Percentiles rank a stretch among this genome's conserved stretches.
phyloP scores from a whole-genome alignment of 345 rosid species.

The Barbarea vulgaris region DNA sequence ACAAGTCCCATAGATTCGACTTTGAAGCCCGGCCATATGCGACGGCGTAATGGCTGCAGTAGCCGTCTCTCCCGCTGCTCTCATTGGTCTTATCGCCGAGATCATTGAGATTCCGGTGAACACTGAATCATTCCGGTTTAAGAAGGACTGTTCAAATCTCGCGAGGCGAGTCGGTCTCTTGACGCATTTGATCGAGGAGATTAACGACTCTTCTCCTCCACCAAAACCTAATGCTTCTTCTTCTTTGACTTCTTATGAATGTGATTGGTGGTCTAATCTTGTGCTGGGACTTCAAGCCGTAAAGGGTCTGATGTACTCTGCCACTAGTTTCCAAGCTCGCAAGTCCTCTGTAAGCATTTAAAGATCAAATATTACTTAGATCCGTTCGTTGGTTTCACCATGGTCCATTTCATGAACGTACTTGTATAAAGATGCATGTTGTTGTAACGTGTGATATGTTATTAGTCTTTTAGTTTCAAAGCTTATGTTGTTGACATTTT shows the following conservation, averaged over 20 bases:
- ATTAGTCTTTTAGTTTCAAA: not conserved
- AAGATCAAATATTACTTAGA: not conserved
- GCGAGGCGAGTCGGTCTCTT: slow-evolving; percentile 68
- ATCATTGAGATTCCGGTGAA: slow-evolving; percentile 25
- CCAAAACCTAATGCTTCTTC: slow-evolving; percentile 30
- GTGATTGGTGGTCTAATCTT: slow-evolving; percentile 74
- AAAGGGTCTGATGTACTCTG: slow-evolving; percentile 55
- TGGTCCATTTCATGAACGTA: not conserved
- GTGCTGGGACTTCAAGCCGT: slow-evolving; percentile 58
- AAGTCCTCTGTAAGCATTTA: slow-evolving; percentile 57
- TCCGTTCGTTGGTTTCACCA: slow-evolving; percentile 12
- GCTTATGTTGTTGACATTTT: slow-evolving; percentile 22
- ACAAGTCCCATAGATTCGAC: not conserved
- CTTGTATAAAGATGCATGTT: not conserved
- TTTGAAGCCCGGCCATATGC: slow-evolving; percentile 9
- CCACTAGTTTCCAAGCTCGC: slow-evolving; percentile 43
- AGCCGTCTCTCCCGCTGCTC: slow-evolving; percentile 27
- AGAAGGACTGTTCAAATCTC: slow-evolving; percentile 82
- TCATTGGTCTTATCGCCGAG: slow-evolving; percentile 35
- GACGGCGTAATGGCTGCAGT: slow-evolving; percentile 33
- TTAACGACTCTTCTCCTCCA: slow-evolving; percentile 46
- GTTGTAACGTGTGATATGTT: not conserved
- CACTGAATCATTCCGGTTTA: slow-evolving; percentile 38
- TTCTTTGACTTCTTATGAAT: slow-evolving; percentile 19
- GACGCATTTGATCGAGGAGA: slow-evolving; percentile 83